Percentiles rank a stretch among this genome's conserved stretches.
phyloP scores from a whole-genome alignment of 2,329 filamentous ascomycete species.

The Fusarium piperis region DNA sequence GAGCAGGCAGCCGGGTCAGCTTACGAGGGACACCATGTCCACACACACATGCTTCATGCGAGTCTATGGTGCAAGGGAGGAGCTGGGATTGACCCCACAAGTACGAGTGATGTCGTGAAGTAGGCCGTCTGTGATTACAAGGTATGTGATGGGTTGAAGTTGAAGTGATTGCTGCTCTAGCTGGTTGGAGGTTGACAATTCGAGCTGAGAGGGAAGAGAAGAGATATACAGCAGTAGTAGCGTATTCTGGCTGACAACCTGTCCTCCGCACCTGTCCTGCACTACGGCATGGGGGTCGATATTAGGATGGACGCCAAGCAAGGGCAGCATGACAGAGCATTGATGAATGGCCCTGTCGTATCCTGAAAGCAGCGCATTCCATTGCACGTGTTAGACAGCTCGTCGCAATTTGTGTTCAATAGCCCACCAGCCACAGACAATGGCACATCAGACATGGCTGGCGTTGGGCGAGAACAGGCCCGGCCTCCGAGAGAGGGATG shows the following conservation, averaged over 20 bases:
- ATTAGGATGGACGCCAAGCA: conserved; percentile 28
- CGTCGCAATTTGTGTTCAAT: conserved; percentile 25
- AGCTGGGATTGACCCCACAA: conserved; percentile 23
- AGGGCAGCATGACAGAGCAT: conserved; percentile 23
- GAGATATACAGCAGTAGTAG: background rate
- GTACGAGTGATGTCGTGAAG: conserved; percentile 17
- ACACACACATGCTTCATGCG: conserved; percentile 16
- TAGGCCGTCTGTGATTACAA: background rate
- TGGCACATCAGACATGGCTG: background rate
- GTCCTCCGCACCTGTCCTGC: background rate
- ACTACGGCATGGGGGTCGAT: background rate
- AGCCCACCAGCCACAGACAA: conserved; percentile 26
- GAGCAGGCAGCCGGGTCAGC: conserved; percentile 26
- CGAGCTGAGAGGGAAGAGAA: background rate
- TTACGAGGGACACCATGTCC: conserved; percentile 25
- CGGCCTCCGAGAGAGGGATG: background rate
- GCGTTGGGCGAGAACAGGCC: background rate
- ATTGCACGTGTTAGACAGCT: conserved; percentile 29
- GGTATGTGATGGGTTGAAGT: background rate
- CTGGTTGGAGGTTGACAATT: background rate
- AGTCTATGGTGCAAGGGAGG: conserved; percentile 21
- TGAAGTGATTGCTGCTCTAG: background rate
- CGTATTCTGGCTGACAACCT: background rate
- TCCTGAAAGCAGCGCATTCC: conserved; percentile 23
- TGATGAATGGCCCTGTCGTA: conserved; percentile 26